Evolutionary conservation across 345 rosid genomes (phyloP).

Genomic region (Arabis alpina): DNA sequence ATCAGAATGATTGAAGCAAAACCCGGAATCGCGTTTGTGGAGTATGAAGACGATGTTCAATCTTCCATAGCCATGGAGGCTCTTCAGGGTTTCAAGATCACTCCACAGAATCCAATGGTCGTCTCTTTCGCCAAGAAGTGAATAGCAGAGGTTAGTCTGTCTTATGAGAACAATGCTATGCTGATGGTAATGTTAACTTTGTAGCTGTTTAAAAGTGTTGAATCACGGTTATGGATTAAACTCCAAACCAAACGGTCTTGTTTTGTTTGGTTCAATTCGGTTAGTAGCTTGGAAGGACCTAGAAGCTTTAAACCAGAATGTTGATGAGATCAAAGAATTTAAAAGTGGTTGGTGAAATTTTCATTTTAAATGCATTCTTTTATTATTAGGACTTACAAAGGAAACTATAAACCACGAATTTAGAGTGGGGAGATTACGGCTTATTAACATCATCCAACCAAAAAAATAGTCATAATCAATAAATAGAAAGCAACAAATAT

Average conservation of each 20-base stretch:
- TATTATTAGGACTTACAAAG: slow-evolving; percentile 12
- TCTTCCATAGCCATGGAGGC: slow-evolving; percentile 82
- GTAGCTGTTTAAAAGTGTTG: slow-evolving; percentile 9
- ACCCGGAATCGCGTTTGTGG: slow-evolving; percentile 90
- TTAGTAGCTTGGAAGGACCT: slow-evolving; percentile 5
- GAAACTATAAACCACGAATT: slow-evolving; percentile 31
- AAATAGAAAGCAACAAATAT: slow-evolving; percentile 32
- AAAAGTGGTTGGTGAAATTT: slow-evolving; percentile 3
- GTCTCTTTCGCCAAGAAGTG: slow-evolving; percentile 37
- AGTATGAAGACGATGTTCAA: slow-evolving; percentile 80
- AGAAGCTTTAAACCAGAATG: slow-evolving; percentile 13
- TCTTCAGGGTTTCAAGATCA: slow-evolving; percentile 85
- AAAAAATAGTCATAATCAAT: slow-evolving; percentile 33
- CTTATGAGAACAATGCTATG: slow-evolving; percentile 15
- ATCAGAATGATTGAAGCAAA: slow-evolving; percentile 86
- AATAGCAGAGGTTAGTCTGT: slow-evolving; percentile 4
- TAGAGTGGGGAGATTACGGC: slow-evolving; percentile 22
- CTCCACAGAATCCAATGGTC: slow-evolving; percentile 58
- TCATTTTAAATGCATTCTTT: not conserved
- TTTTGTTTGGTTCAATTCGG: not conserved
- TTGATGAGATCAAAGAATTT: slow-evolving; percentile 4
- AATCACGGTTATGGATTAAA: slow-evolving; percentile 5
- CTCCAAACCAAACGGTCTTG: not conserved
- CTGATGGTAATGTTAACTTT: slow-evolving; percentile 9
- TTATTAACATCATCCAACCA: slow-evolving; percentile 38